Evolutionary conservation across 2,329 filamentous ascomycete species (phyloP).

Genomic region (Colletotrichum tamarilloi): DNA sequence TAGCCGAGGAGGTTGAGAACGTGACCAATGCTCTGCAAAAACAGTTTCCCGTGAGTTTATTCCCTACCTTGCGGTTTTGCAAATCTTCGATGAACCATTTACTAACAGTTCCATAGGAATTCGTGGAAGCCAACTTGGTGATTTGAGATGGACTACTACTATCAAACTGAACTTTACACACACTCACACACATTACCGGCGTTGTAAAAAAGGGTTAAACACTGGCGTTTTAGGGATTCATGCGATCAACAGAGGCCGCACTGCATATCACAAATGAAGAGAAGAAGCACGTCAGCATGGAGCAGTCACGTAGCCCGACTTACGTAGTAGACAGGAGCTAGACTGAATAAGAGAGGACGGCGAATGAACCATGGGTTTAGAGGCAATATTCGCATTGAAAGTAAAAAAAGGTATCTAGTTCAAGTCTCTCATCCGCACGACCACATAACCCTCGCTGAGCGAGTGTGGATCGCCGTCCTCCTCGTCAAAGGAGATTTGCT

Average conservation of each 20-base stretch:
- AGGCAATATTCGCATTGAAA: background rate
- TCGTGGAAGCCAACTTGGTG: constrained; percentile 65
- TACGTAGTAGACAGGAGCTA: background rate
- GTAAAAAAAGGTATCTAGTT: constrained; percentile 49
- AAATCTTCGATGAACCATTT: constrained; percentile 4
- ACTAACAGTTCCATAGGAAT: constrained; percentile 54
- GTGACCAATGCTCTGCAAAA: constrained; percentile 84
- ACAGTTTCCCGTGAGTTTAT: constrained; percentile 73
- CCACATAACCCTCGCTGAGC: constrained; percentile 64
- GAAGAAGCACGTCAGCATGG: background rate
- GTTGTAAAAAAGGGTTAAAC: constrained; percentile 9
- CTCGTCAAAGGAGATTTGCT: constrained; percentile 57
- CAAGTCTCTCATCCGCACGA: constrained; percentile 64
- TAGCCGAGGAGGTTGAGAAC: constrained; percentile 91
- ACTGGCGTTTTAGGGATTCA: constrained; percentile 32
- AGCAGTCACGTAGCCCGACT: background rate
- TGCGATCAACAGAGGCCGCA: constrained; percentile 28
- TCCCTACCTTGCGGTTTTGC: no score
- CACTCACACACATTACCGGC: constrained; percentile 13
- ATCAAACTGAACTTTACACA: background rate
- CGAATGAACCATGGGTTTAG: background rate
- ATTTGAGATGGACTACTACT: constrained; percentile 42
- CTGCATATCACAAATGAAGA: constrained; percentile 16
- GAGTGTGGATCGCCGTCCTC: constrained; percentile 58
- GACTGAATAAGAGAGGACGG: background rate